phyloP scores from a whole-genome alignment of 1,284 basidiomycete genomes.

The Inonotus obliquus region DNA sequence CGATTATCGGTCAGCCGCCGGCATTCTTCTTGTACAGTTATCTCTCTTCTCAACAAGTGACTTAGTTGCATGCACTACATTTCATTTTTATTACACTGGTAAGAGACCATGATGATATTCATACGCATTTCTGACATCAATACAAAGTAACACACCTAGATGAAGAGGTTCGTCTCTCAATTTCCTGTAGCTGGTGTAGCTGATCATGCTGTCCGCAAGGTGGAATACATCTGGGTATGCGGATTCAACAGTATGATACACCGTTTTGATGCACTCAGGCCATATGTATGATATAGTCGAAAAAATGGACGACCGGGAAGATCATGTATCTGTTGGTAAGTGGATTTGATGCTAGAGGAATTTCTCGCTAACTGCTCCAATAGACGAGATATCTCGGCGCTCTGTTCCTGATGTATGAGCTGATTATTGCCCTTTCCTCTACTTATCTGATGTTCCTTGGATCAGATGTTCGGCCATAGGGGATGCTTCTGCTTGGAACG shows the following conservation, averaged over 20 bases:
- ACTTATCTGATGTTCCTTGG: background rate
- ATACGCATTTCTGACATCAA: background rate
- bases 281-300: background rate
- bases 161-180: background rate
- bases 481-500: background rate
- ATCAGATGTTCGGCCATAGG: background rate
- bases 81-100: slow-evolving; percentile 5
- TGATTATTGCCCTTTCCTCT: background rate
- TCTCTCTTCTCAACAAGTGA: background rate
- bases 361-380: background rate
- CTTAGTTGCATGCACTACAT: background rate
- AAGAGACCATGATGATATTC: background rate
- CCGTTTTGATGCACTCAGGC: background rate
- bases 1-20: background rate
- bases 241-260: background rate
- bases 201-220: background rate
- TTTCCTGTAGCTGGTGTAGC: background rate
- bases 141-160: background rate
- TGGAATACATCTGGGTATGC: slow-evolving; percentile 13
- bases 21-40: background rate
- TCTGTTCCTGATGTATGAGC: background rate
- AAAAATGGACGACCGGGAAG: slow-evolving; percentile 4
- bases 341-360: background rate
- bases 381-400: background rate
- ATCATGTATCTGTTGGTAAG: slow-evolving; percentile 5